Conservation (phyloP, 2,329 filamentous ascomycete genomes). For the Scedosporium aurantiacum region DNA sequence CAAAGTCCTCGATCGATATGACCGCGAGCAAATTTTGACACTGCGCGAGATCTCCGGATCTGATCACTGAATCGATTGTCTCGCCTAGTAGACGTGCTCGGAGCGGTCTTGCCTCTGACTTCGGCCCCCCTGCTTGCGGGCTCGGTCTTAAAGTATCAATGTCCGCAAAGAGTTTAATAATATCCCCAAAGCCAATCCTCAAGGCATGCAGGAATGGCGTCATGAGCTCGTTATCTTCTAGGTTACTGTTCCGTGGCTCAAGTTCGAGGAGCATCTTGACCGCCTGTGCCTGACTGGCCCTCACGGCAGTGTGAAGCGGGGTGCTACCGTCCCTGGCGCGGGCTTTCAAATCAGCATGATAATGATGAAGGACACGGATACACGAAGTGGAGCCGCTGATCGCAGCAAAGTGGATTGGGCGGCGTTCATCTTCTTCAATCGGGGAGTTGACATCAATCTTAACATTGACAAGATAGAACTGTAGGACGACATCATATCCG, state of each 20-base stretch:
- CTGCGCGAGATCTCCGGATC: not conserved
- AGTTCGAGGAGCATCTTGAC: slow-evolving; percentile 4
- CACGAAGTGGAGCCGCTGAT: slow-evolving; percentile 7
- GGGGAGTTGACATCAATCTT: slow-evolving; percentile 3
- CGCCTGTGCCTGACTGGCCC: not conserved
- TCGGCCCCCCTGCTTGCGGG: not conserved
- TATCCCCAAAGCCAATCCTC: slow-evolving; percentile 1
- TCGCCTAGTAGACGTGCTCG: not conserved
- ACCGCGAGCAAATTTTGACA: not conserved
- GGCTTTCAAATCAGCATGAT: slow-evolving; percentile 17
- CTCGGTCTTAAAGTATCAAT: not conserved
- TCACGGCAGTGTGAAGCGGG: slow-evolving; percentile 15
- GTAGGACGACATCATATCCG: slow-evolving; percentile 6
- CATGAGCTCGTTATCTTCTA: slow-evolving; percentile 1
- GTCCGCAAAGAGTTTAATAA: not conserved
- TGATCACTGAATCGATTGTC: not conserved
- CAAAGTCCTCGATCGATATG: slow-evolving; percentile 1
- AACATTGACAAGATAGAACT: slow-evolving; percentile 8
- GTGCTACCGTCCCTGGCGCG: slow-evolving; percentile 20
- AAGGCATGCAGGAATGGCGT: slow-evolving; percentile 5
- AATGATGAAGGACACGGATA: slow-evolving; percentile 17
- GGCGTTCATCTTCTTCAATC: slow-evolving; percentile 3
- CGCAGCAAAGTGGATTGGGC: slow-evolving; percentile 9
- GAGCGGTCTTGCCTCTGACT: not conserved
- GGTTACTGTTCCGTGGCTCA: not conserved